phyloP scores from a whole-genome alignment of 2,329 filamentous ascomycete species.

The Scedosporium minutisporum region DNA sequence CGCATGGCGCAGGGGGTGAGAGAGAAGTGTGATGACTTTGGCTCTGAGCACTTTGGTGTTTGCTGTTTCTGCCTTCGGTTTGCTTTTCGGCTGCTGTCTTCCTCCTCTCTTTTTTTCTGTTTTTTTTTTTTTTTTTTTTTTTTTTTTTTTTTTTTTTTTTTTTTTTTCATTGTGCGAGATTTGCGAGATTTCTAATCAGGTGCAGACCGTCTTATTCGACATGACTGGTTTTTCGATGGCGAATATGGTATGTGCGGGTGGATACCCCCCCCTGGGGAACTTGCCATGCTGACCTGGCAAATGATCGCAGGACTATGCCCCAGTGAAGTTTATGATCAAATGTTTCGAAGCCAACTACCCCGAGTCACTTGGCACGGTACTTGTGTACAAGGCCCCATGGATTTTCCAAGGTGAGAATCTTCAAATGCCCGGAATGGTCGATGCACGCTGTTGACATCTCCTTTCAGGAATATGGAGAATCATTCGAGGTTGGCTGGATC shows the following conservation, averaged over 20 bases:
- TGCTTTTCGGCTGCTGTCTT: no score
- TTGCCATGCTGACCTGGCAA: no score
- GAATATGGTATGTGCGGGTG: slow-evolving; percentile 62
- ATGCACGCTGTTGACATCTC: not conserved
- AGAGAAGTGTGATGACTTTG: no score
- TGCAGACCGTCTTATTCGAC: slow-evolving; percentile 82
- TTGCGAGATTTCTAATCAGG: slow-evolving; percentile 14
- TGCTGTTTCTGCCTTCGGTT: no score
- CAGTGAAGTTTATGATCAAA: slow-evolving; percentile 99
- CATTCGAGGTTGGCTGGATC: slow-evolving; percentile 92
- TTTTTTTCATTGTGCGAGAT: not conserved
- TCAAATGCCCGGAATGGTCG: slow-evolving; percentile 7
- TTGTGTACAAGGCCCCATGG: slow-evolving; percentile 96
- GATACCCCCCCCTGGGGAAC: not conserved
- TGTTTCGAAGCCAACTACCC: slow-evolving; percentile 99
- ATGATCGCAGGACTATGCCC: slow-evolving; percentile 64
- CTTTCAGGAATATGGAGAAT: slow-evolving; percentile 80
- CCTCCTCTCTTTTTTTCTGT: no score
- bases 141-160: not conserved
- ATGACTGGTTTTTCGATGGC: slow-evolving; percentile 89
- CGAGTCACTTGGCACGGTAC: slow-evolving; percentile 77
- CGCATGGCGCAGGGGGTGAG: no score
- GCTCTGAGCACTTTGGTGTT: no score
- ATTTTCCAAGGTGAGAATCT: slow-evolving; percentile 69
- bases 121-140: no score